Percentiles rank a stretch among this genome's conserved stretches.
These are phyloP conservation scores for Xylaria grammica DNA, from an alignment of 495 filamentous ascomycete genomes.

Conservation along the genomic window DNA sequence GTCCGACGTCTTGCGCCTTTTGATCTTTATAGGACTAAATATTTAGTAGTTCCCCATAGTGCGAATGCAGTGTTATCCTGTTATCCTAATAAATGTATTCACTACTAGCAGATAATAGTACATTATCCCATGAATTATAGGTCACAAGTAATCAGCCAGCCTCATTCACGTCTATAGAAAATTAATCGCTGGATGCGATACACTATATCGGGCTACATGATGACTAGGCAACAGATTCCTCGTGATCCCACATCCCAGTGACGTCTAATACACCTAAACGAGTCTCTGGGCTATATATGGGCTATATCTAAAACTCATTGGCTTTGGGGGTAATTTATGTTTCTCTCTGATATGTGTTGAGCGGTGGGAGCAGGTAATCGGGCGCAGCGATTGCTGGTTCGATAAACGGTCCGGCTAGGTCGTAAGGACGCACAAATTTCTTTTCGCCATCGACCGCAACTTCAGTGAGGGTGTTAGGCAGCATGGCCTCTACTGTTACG, in stretches of 20 bases:
- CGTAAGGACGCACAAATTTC: slow-evolving; percentile 17
- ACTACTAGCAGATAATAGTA: no score
- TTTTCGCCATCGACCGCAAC: slow-evolving; percentile 28
- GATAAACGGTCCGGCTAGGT: slow-evolving; percentile 18
- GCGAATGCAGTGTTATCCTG: no score
- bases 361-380: slow-evolving; percentile 15
- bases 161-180: no score
- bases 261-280: neutral
- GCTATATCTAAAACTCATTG: neutral
- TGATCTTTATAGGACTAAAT: no score
- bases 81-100: no score
- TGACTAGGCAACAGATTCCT: neutral
- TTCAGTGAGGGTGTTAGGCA: slow-evolving; percentile 14
- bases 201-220: neutral
- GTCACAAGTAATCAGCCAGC: no score
- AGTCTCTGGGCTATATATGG: neutral
- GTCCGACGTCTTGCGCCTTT: no score
- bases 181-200: neutral
- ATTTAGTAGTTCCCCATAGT: no score
- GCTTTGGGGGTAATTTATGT: neutral
- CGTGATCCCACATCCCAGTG: neutral
- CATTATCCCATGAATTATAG: no score
- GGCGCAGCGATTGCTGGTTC: neutral
- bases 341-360: neutral
- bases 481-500: slow-evolving; percentile 30